Evolutionary conservation across 371 early-diverging fungal genomes (phyloP), one percentile per base, ranked within the genome.

Genomic region (Circinella umbellata): DNA sequence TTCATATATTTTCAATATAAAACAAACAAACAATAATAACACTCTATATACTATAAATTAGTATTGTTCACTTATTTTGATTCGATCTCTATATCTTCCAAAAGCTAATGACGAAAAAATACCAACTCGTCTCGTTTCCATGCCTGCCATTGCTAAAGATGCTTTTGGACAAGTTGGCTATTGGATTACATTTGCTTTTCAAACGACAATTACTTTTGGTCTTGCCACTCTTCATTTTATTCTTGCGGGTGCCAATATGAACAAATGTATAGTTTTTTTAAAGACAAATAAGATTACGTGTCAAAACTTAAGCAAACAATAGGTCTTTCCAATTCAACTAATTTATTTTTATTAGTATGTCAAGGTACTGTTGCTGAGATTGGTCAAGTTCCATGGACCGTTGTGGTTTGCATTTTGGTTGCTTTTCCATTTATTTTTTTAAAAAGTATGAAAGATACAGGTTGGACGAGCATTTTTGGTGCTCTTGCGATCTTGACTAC

Each of bases 361-460:
- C 35, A 61, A 35, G 76, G 75, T 39, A 80, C 83, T 6, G 74
- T 47, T 11, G 83, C 68, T 47, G 80, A 80, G 61, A 73, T 82
- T 36, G 76, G 76, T 51, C 63, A 60, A 38, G 55, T 67, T 0
- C 69, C 72, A 17, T 93, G 92, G 92, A 92, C 89, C 66, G 82
- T 90, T 48, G 75, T 95, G n/a, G 86, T 88, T 42, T 87, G 89
- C 51, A 72, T 81, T 36, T 69, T 76, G 10, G 71, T 82, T 55
- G 74, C 83, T 42, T 73, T 89, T 49, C 89, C 89, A 8, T 85
- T 85, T 68, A 67, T 87, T n/a, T 47, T 85, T 57, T 79, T 89
- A 65, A 86, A 86, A 69, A 82, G 83, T n/a, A 75, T 89, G 79
- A 87, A 86, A 69, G 89, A 89, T 68, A 86, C 86, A 9, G 88